Conservation (phyloP, 73 alveolate species). For the Paramecium primaurelia region DNA sequence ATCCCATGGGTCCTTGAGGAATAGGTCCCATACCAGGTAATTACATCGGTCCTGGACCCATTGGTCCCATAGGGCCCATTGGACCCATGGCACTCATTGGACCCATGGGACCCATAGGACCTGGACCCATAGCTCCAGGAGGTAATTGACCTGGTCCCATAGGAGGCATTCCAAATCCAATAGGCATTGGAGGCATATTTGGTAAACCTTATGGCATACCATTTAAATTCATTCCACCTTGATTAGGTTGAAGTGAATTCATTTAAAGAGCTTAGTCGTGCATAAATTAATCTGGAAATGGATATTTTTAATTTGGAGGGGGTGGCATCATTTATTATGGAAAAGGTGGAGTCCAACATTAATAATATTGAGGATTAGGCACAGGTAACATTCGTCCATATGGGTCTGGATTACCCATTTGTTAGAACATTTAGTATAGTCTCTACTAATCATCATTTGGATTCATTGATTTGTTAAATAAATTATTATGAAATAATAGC, state of each 20-base stretch:
- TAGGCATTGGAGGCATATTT: slow-evolving; percentile 9
- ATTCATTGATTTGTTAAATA: slow-evolving; percentile 6
- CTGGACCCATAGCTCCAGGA: slow-evolving; percentile 14
- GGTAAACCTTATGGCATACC: slow-evolving; percentile 8
- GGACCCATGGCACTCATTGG: background rate
- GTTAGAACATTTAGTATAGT: background rate
- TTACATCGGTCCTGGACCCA: background rate
- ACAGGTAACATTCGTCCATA: slow-evolving; percentile 23
- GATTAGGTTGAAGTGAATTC: background rate
- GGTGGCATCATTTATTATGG: slow-evolving; percentile 25
- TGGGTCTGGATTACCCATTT: slow-evolving; percentile 20
- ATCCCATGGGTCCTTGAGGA: background rate
- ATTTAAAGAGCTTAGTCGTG: background rate
- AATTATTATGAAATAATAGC: slow-evolving; percentile 1
- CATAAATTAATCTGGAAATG: background rate
- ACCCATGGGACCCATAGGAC: background rate
- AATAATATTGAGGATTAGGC: background rate
- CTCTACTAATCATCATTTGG: slow-evolving; percentile 36
- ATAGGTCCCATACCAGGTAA: background rate
- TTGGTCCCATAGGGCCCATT: background rate
- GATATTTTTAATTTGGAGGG: background rate
- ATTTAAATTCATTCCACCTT: background rate
- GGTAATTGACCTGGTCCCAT: background rate
- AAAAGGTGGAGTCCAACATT: slow-evolving; percentile 26
- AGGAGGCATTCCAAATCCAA: background rate